Base-by-base conservation (phyloP, 164 flowering plant species). In the Amborella trichopoda region DNA sequence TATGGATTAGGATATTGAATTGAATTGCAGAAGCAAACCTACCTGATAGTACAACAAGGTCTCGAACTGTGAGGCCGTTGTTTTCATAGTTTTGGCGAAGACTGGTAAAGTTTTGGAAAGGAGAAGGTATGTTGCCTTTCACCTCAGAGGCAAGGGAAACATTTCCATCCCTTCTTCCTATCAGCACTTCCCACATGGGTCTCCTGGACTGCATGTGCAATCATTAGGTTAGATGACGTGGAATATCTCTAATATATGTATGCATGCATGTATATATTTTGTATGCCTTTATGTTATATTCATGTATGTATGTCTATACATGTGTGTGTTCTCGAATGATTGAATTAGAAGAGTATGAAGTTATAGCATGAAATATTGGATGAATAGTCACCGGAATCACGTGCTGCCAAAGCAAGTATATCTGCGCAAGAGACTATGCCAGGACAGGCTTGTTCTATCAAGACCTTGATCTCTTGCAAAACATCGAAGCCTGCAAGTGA, bases 351-450 rank as follows among this genome's bases (percentile, higher is more conserved):
- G n/a, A n/a, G n/a, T n/a, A n/a, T n/a, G n/a, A n/a, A n/a, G n/a
- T n/a, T n/a, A n/a, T n/a, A n/a, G n/a, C n/a, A n/a, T n/a, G n/a
- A n/a, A n/a, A n/a, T n/a, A n/a, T n/a, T n/a, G n/a, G n/a, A n/a
- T n/a, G n/a, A n/a, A n/a, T n/a, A n/a, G n/a, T n/a, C n/a, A n/a
- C n/a, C 80, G 0, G 91, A 45, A 40, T 82, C 91, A 16, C 83
- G 57, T 26, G 93, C 67, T 22, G 74, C 75, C 21, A 80, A 57
- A 17, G 93, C 66, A 1, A 82, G 10, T 12, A 82, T 80, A 50
- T 82, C 93, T 10, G 87, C 84, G 52, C 87, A 80, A 1, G 93
- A 80, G 2, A 82, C 87, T 0, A 56, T 47, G 9, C 63, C 57
- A 0, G 70, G 71, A 49, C 84, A 75, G 1, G 16, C 17, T 1